These are phyloP conservation scores for Zygoascus hellenicus DNA, from an alignment of 1,139 yeast species.

Conservation along the genomic window DNA sequence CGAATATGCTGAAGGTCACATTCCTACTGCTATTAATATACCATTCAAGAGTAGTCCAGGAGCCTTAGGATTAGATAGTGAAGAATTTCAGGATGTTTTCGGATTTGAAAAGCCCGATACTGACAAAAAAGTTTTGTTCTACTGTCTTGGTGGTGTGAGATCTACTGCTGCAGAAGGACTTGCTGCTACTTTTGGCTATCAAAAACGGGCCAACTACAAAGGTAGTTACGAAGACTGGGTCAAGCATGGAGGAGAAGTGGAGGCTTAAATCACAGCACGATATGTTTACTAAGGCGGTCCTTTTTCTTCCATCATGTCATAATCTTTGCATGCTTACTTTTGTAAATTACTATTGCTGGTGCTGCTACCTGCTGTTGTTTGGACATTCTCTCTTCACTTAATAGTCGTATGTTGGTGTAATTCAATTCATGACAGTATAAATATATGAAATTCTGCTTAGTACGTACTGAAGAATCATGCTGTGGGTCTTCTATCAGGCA, in stretches of 20 bases:
- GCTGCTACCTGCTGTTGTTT: too few species aligned
- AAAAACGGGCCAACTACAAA: constrained; percentile 47
- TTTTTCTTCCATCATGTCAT: neutral
- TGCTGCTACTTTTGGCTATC: constrained; percentile 85
- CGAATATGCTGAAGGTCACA: constrained; percentile 63
- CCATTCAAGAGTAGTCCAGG: constrained; percentile 93
- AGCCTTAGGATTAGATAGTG: constrained; percentile 74
- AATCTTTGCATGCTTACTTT: neutral
- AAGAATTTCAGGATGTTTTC: constrained; percentile 74
- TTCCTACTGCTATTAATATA: constrained; percentile 79
- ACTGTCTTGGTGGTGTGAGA: constrained; percentile 91
- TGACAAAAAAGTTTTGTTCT: constrained; percentile 73
- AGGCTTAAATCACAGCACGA: constrained; percentile 10
- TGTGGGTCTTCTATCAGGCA: constrained; percentile 38
- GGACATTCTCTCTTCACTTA: too few species aligned
- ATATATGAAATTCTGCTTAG: too few species aligned
- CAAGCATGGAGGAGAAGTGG: constrained; percentile 34
- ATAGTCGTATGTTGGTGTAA: too few species aligned
- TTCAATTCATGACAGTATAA: too few species aligned
- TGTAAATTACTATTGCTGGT: too few species aligned
- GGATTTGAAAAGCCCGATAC: constrained; percentile 76
- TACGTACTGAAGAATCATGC: too few species aligned
- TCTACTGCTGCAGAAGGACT: constrained; percentile 86
- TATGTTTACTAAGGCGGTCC: neutral
- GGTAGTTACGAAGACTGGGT: constrained; percentile 91